Percentiles rank a stretch among this genome's conserved stretches.
Conservation (phyloP, 306 rosid genomes). For the Trichosanthes truncata region DNA sequence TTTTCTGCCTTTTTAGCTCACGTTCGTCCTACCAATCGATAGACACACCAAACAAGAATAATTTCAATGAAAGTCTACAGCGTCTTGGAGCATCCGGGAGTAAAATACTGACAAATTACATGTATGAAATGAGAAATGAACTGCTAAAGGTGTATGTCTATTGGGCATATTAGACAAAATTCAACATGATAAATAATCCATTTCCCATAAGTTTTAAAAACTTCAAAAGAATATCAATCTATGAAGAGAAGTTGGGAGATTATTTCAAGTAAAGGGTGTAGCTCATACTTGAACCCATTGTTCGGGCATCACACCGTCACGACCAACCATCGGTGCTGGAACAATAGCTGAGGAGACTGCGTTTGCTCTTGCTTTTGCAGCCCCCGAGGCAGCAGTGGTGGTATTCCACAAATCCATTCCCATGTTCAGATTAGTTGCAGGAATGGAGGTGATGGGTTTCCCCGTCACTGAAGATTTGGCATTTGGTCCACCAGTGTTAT, state of each 20-base stretch:
- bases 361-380: constrained; percentile 50
- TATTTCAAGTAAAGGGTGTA: neutral
- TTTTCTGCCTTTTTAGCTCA: constrained; percentile 86
- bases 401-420: constrained; percentile 97
- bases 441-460: constrained; percentile 46
- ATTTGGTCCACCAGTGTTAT: constrained; percentile 32
- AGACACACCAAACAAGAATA: neutral
- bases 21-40: constrained; percentile 71
- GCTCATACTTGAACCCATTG: constrained; percentile 75
- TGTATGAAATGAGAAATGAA: neutral
- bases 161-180: neutral
- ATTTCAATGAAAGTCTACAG: neutral
- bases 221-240: neutral
- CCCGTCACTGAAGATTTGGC: constrained; percentile 51
- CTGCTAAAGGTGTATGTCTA: neutral
- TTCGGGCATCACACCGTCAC: constrained; percentile 47
- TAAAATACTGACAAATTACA: neutral
- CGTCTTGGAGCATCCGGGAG: neutral
- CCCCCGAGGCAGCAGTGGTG: constrained; percentile 42
- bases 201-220: neutral
- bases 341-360: constrained; percentile 38
- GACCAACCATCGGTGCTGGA: constrained; percentile 30
- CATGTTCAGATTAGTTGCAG: constrained; percentile 77
- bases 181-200: neutral
- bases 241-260: neutral